These are phyloP conservation scores for Rhodofomes roseus DNA, from an alignment of 1,284 basidiomycete species.

Conservation along the genomic window DNA sequence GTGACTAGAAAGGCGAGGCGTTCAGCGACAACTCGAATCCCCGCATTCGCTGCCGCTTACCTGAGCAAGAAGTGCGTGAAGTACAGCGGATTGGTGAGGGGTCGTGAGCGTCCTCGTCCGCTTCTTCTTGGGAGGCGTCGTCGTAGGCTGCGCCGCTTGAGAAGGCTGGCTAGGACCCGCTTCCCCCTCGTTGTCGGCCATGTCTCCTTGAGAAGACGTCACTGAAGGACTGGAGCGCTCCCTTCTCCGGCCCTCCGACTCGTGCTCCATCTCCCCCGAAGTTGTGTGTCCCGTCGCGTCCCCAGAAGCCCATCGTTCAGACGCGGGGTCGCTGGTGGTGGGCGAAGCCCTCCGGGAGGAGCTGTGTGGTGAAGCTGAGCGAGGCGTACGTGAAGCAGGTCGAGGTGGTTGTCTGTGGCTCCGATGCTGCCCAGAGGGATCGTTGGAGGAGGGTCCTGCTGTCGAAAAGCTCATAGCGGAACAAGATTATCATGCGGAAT, in stretches of 20 bases:
- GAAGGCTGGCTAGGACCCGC: constrained; percentile 24
- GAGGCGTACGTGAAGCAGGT: constrained; percentile 15
- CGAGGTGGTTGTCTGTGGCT: constrained; percentile 12
- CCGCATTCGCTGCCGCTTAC: constrained; percentile 33
- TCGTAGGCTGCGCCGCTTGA: constrained; percentile 15
- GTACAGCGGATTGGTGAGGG: constrained; percentile 77
- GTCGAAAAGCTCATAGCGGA: constrained; percentile 22
- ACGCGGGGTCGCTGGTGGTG: constrained; percentile 10
- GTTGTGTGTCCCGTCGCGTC: constrained; percentile 9
- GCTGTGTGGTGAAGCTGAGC: constrained; percentile 13
- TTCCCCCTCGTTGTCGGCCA: constrained; percentile 31
- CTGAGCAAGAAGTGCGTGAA: constrained; percentile 77
- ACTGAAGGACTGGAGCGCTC: constrained; percentile 28
- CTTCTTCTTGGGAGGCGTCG: constrained; percentile 61
- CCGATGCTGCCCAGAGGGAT: constrained; percentile 17
- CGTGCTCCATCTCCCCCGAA: constrained; percentile 12
- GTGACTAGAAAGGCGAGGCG: constrained; percentile 48
- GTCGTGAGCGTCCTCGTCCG: constrained; percentile 79
- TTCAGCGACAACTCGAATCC: background rate
- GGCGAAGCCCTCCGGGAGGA: constrained; percentile 15
- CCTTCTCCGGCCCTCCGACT: constrained; percentile 10
- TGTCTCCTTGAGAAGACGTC: constrained; percentile 32
- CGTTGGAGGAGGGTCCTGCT: constrained; percentile 16
- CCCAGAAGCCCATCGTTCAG: constrained; percentile 8
- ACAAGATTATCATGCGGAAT: constrained; percentile 26